Evolutionary conservation across 2,329 filamentous ascomycete genomes (phyloP).

Genomic region (Hypomyces perniciosus): DNA sequence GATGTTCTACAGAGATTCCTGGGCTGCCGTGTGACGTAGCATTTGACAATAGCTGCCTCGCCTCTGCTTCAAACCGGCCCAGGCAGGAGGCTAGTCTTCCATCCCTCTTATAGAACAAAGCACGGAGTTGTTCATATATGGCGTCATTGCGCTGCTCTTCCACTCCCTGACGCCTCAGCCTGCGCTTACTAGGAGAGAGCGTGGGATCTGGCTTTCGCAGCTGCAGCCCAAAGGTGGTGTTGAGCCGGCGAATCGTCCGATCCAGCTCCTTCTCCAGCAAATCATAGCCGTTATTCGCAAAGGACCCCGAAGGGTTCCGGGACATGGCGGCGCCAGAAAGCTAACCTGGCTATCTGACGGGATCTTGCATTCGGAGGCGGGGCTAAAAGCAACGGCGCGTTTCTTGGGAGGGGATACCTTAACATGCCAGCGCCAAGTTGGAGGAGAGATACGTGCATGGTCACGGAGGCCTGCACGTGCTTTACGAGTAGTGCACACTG

Average conservation of each 20-base stretch:
- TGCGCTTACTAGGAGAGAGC: constrained; percentile 22
- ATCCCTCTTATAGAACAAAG: constrained; percentile 18
- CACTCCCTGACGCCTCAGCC: constrained; percentile 15
- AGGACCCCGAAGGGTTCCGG: not conserved
- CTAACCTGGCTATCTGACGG: not conserved
- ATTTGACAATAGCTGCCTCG: constrained; percentile 3
- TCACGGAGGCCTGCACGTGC: not conserved
- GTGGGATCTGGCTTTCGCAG: constrained; percentile 19
- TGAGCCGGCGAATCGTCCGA: constrained; percentile 21
- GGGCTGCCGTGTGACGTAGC: not conserved
- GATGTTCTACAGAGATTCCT: constrained; percentile 7
- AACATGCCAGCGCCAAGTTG: not conserved
- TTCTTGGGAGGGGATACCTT: not conserved
- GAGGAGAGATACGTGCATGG: not conserved
- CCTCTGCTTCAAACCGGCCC: constrained; percentile 16
- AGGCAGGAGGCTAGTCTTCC: constrained; percentile 17
- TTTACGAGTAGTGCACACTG: not conserved
- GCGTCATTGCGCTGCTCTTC: constrained; percentile 18
- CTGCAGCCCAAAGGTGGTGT: constrained; percentile 20
- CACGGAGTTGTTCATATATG: constrained; percentile 20
- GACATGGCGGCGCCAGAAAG: constrained; percentile 2
- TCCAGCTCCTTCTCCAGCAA: constrained; percentile 15
- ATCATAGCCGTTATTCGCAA: not conserved
- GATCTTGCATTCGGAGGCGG: not conserved
- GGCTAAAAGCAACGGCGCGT: not conserved